Evolutionary conservation across 164 flowering plant species (phyloP).

Genomic region (Tetracentron sinense): DNA sequence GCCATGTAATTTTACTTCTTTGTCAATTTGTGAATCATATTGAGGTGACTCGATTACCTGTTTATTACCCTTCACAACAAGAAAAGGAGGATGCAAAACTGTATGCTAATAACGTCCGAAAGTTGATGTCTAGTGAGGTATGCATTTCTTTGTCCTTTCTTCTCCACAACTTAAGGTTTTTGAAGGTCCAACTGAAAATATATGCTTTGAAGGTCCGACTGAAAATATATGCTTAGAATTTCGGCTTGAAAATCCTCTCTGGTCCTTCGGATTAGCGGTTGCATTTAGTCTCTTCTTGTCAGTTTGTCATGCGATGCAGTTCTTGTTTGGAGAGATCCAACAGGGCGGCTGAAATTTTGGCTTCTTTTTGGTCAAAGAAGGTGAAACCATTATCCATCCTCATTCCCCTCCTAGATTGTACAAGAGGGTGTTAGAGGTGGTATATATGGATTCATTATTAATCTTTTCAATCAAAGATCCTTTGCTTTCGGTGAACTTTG

Average conservation of each 20-base stretch:
- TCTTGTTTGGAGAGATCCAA: too few relatives aligned
- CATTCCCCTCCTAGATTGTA: too few relatives aligned
- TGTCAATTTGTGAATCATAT: slow-evolving; percentile 89
- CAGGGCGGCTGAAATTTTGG: too few relatives aligned
- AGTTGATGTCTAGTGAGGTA: slow-evolving; percentile 92
- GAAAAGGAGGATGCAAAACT: slow-evolving; percentile 89
- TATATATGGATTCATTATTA: too few relatives aligned
- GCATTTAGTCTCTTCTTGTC: too few relatives aligned
- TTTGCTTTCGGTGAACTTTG: too few relatives aligned
- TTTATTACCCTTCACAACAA: slow-evolving; percentile 74
- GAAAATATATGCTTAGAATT: neutral
- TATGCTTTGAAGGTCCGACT: neutral
- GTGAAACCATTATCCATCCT: too few relatives aligned
- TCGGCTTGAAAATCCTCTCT: neutral
- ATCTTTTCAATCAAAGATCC: too few relatives aligned
- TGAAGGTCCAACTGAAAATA: neutral
- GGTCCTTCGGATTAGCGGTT: too few relatives aligned
- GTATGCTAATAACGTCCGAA: slow-evolving; percentile 78
- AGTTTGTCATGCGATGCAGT: too few relatives aligned
- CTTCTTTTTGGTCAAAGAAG: too few relatives aligned
- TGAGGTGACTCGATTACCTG: slow-evolving; percentile 71
- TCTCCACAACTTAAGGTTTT: neutral
- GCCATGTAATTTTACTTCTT: slow-evolving; percentile 81
- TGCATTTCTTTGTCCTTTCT: neutral
- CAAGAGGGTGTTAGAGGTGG: too few relatives aligned